A percentile compares a stretch with the other conserved stretches of the same genome.
These are phyloP conservation scores for Symmetrospora coprosmae DNA, from an alignment of 768 basidiomycete species.

Conservation along the genomic window DNA sequence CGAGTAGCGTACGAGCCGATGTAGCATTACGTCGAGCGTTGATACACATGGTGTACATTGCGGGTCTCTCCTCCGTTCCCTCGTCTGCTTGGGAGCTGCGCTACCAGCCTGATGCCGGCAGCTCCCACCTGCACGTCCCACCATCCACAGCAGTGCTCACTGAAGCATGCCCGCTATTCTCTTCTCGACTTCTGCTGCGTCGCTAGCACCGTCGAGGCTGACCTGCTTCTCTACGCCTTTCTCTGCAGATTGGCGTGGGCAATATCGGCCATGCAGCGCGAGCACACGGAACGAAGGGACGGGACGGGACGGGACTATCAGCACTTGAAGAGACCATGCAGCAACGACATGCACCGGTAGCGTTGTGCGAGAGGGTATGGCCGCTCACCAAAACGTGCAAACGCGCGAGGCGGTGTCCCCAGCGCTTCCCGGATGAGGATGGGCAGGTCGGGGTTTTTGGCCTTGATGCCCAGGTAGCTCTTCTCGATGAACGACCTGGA, in stretches of 20 bases:
- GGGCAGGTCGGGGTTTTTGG: slow-evolving; percentile 32
- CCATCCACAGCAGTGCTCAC: not conserved
- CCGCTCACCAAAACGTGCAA: slow-evolving; percentile 31
- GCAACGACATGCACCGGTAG: too few relatives aligned
- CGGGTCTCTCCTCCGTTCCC: too few relatives aligned
- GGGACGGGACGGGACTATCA: too few relatives aligned
- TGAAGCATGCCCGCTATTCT: slow-evolving; percentile 27
- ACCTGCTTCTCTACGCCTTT: slow-evolving; percentile 32
- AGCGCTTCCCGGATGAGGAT: slow-evolving; percentile 32
- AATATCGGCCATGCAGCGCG: too few relatives aligned
- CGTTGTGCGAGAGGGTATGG: too few relatives aligned
- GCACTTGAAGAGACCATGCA: too few relatives aligned
- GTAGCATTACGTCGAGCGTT: too few relatives aligned
- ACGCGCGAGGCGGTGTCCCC: slow-evolving; percentile 32
- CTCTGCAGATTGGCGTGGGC: slow-evolving; percentile 16
- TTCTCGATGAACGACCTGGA: slow-evolving; percentile 32
- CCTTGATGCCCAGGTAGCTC: slow-evolving; percentile 29
- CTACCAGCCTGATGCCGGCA: not conserved
- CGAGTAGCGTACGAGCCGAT: too few relatives aligned
- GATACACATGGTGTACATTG: too few relatives aligned
- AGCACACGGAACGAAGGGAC: too few relatives aligned
- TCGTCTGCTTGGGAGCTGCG: too few relatives aligned
- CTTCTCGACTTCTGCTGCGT: slow-evolving; percentile 31
- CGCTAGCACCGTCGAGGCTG: slow-evolving; percentile 27
- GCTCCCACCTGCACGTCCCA: not conserved